Evolutionary conservation across 2,329 filamentous ascomycete species (phyloP), one percentile per base, ranked within the genome.

Genomic region (Pseudonectria foliicola): DNA sequence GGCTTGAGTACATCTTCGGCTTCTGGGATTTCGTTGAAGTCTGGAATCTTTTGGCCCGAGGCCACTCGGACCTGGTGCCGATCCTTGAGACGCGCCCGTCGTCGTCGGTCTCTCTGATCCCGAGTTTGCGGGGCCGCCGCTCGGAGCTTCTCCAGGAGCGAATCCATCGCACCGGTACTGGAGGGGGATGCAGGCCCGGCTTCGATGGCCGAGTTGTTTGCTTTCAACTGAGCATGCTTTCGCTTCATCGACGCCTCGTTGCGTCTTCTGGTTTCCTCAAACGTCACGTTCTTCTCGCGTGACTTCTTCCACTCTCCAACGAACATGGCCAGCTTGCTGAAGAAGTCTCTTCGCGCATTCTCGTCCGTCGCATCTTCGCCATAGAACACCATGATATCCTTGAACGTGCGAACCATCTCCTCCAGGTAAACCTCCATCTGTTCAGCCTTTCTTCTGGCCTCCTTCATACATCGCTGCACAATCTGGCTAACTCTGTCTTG

Each of bases 351-450:
- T 38, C 89, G 75, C n/a, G 89, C 84, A 53, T 87, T 93, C 34
- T 96, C 92, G 57, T 98, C 92, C 10, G 75, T 71, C 26, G 85
- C 80, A 55, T 98, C 92, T 66, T 98, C 92, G 46, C 92, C 92
- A 57, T 95, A 96, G 63, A 95, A 95, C 6, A 82, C 75, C 81
- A 96, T 88, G 49, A 96, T 95, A 57, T 95, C 88, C 54, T 95
- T 85, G 66, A 90, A 96, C 1, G 83, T 84, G 55, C 84, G 80
- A 48, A 78, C 71, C 86, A 95, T 95, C 57, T 95, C 88, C 47
- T 95, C 89, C 30, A 96, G 68, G 59, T 94, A 95, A 14, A 96
- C 69, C 56, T 86, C 77, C 80, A 96, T 84, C 66, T 96, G 92
- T 61, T 95, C 90, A 3, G 92, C 88, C 68, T 96, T 98, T 52